Percentiles rank a stretch among this genome's conserved stretches.
Conservation (phyloP, 495 filamentous ascomycete genomes). For the Xylaria telfairii region DNA sequence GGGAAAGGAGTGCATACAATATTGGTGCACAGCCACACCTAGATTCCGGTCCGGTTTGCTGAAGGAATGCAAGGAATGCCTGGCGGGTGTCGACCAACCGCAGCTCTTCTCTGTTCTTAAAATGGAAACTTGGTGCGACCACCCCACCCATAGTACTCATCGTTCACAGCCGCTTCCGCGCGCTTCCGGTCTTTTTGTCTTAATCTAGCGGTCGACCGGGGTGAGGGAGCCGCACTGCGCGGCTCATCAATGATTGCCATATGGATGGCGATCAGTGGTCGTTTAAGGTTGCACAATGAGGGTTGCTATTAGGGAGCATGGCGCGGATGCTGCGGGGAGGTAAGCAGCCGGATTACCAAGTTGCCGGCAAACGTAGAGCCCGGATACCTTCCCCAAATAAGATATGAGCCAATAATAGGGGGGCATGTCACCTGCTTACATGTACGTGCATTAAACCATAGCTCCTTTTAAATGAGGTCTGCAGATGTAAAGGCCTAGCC, state of each 20-base stretch:
- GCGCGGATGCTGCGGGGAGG: no score
- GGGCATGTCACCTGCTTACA: no score
- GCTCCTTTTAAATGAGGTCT: no score
- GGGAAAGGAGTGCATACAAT: not conserved
- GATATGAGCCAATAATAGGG: no score
- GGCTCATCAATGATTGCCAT: not conserved
- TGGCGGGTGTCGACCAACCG: not conserved
- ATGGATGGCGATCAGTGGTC: not conserved
- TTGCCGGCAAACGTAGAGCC: no score
- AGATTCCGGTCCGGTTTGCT: not conserved
- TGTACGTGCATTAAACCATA: no score
- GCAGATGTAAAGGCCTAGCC: no score
- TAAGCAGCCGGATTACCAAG: no score
- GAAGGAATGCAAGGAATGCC: not conserved
- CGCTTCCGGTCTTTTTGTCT: slow-evolving; percentile 8
- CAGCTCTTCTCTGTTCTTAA: slow-evolving; percentile 17
- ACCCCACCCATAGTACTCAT: not conserved
- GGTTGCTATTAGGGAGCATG: not conserved
- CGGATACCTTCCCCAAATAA: no score
- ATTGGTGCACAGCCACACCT: slow-evolving; percentile 10
- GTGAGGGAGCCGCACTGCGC: slow-evolving; percentile 5
- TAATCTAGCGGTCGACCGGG: not conserved
- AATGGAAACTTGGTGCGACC: slow-evolving; percentile 17
- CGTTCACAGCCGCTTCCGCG: slow-evolving; percentile 1
- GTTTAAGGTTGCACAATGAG: not conserved